Conservation (phyloP, 78 protist species). For the Monocercomonoides exilis region DNA sequence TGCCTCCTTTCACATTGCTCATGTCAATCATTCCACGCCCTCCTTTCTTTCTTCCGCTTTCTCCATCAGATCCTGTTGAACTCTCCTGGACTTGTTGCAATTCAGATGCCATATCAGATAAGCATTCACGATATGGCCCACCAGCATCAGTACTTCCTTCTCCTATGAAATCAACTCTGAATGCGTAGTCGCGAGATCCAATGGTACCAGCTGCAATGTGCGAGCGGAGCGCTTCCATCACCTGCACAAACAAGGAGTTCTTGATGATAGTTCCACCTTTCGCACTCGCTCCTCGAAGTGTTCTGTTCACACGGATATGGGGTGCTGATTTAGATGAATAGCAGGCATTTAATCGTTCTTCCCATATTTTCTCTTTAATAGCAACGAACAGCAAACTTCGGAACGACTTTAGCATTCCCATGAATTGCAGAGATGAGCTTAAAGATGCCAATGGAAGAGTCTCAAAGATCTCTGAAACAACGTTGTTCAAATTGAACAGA, state of each 20-base stretch:
- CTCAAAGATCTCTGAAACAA: not conserved
- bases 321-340: not conserved
- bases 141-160: not conserved
- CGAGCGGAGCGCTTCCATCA: not conserved
- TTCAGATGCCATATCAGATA: not conserved
- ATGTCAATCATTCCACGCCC: no score
- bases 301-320: not conserved
- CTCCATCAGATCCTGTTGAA: not conserved
- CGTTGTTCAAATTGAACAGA: not conserved
- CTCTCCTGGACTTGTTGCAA: not conserved
- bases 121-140: slow-evolving; percentile 7
- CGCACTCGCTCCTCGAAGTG: not conserved
- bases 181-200: not conserved
- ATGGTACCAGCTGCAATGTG: not conserved
- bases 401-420: not conserved
- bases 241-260: not conserved
- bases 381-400: not conserved
- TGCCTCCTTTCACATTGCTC: no score
- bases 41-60: not conserved
- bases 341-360: not conserved
- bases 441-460: not conserved
- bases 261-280: not conserved
- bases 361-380: not conserved
- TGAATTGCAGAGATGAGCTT: not conserved
- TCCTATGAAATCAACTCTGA: not conserved